Conservation (phyloP, 129 eudicot genomes). For the Tagetes patula region DNA sequence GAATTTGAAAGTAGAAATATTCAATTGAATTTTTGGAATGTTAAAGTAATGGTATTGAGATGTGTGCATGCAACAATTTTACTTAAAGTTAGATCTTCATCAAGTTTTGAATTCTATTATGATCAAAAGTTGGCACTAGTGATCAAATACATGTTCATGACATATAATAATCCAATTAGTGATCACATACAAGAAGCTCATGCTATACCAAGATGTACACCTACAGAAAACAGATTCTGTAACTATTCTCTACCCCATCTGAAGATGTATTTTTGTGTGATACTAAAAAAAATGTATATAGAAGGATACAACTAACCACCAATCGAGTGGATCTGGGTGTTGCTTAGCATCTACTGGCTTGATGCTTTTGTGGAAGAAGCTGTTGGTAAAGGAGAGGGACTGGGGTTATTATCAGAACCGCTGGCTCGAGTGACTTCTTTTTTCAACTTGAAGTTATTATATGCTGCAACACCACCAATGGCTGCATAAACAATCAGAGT, state of each 20-base stretch:
- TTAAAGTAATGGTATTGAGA: too few relatives aligned
- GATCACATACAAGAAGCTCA: not conserved
- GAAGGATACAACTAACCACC: conserved; percentile 9
- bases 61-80: too few relatives aligned
- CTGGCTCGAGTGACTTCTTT: conserved; percentile 58
- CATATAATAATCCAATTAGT: conserved; percentile 8
- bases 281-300: not conserved
- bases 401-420: conserved; percentile 31
- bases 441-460: conserved; percentile 84
- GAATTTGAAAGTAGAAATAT: too few relatives aligned
- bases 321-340: not conserved
- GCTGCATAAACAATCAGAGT: conserved; percentile 57
- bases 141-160: conserved; percentile 19
- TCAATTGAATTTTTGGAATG: too few relatives aligned
- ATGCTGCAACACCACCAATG: conserved; percentile 92
- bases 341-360: conserved; percentile 27
- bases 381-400: conserved; percentile 40
- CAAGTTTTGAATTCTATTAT: too few relatives aligned
- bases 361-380: conserved; percentile 39
- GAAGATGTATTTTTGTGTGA: conserved; percentile 15
- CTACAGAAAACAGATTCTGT: conserved; percentile 4
- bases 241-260: conserved; percentile 15
- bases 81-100: too few relatives aligned
- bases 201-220: conserved; percentile 27
- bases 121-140: not conserved